phyloP scores from a whole-genome alignment of 2,329 filamentous ascomycete genomes.

The Cercospora beticola region DNA sequence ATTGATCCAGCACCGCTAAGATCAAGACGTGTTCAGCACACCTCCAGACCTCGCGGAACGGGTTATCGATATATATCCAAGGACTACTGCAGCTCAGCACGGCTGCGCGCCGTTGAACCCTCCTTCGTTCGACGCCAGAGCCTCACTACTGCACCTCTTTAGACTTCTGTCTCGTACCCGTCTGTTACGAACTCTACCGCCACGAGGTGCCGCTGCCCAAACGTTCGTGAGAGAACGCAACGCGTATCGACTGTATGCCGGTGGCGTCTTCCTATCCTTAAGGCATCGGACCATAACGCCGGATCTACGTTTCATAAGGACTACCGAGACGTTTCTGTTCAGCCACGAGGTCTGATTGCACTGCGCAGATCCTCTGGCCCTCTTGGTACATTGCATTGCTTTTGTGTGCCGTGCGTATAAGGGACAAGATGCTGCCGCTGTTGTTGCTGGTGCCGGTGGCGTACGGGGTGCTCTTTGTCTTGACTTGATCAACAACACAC shows the following conservation, averaged over 20 bases:
- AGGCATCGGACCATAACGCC: constrained; percentile 1
- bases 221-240: background rate
- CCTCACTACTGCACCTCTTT: constrained; percentile 1
- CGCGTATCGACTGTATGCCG: constrained; percentile 1
- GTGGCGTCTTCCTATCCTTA: background rate
- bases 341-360: constrained; percentile 3
- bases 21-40: background rate
- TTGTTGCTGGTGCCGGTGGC: constrained; percentile 19
- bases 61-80: background rate
- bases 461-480: constrained; percentile 20
- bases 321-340: constrained; percentile 5
- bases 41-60: background rate
- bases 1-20: background rate
- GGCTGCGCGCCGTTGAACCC: background rate
- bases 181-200: background rate
- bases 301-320: constrained; percentile 1
- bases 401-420: constrained; percentile 1
- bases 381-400: background rate
- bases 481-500: constrained; percentile 14
- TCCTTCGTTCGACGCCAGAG: constrained; percentile 1
- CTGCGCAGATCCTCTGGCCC: background rate
- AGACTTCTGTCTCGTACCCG: constrained; percentile 1
- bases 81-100: constrained; percentile 2
- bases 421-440: constrained; percentile 17
- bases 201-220: constrained; percentile 4